A percentile compares a stretch with the other conserved stretches of the same genome.
phyloP scores from a whole-genome alignment of 2,329 filamentous ascomycete species.

The Epichloe elymi region DNA sequence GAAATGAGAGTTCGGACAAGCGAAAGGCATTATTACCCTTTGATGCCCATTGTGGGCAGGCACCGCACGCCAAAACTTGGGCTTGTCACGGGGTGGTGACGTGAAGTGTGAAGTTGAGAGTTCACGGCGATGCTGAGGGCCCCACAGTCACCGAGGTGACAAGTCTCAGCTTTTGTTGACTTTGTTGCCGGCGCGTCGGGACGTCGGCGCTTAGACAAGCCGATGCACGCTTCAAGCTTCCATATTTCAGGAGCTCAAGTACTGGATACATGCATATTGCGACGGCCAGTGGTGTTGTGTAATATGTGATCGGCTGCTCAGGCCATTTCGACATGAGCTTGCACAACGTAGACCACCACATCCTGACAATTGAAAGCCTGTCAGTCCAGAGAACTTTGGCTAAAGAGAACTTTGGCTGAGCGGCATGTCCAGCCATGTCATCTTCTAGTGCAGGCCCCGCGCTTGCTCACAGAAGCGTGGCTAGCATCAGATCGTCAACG shows the following conservation, averaged over 20 bases:
- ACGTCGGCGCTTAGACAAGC: constrained; percentile 11
- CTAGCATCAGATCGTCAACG: constrained; percentile 39
- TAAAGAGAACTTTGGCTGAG: background rate
- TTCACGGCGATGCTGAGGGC: background rate
- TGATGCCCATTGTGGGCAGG: constrained; percentile 44
- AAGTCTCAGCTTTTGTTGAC: constrained; percentile 12
- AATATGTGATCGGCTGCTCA: background rate
- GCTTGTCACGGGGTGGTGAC: background rate
- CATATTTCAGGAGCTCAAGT: no score
- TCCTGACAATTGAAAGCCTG: no score
- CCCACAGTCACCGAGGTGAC: constrained; percentile 20
- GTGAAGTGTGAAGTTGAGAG: background rate
- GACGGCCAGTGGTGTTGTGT: background rate
- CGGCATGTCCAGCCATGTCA: constrained; percentile 23
- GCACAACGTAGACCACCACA: background rate
- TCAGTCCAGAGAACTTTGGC: background rate
- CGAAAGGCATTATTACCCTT: constrained; percentile 33
- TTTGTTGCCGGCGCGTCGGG: constrained; percentile 17
- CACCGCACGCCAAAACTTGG: background rate
- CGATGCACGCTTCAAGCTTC: background rate
- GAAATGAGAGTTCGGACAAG: rapidly evolving
- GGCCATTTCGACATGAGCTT: background rate
- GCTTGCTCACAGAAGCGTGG: constrained; percentile 44
- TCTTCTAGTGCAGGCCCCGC: constrained; percentile 28
- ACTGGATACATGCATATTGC: background rate